phyloP scores from a whole-genome alignment of 2,329 filamentous ascomycete species.

The Xylaria sp. region DNA sequence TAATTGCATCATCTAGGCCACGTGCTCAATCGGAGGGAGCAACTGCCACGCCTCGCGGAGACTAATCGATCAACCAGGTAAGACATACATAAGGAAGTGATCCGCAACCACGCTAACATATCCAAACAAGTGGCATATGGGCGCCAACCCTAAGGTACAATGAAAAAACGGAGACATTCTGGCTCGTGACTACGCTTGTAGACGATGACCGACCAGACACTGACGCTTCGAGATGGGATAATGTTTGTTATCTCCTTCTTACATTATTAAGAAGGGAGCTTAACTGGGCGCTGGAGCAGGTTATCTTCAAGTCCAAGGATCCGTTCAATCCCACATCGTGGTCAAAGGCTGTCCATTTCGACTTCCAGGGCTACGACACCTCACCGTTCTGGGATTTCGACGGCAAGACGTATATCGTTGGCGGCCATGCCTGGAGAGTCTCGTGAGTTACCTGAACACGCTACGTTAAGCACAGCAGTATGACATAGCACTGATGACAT shows the following conservation, averaged over 20 bases:
- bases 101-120: not conserved
- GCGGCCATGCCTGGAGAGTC: constrained; percentile 46
- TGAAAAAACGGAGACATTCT: constrained; percentile 49
- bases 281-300: constrained; percentile 32
- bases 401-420: constrained; percentile 57
- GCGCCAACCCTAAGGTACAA: constrained; percentile 53
- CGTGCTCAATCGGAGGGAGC: constrained; percentile 37
- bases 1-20: constrained; percentile 28
- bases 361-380: constrained; percentile 59
- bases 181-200: constrained; percentile 50
- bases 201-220: constrained; percentile 41
- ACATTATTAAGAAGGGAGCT: rapidly evolving
- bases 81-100: not conserved
- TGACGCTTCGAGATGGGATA: constrained; percentile 44
- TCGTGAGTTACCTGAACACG: constrained; percentile 25
- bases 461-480: not conserved
- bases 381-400: constrained; percentile 62
- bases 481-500: not conserved
- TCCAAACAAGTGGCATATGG: constrained; percentile 48
- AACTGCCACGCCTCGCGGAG: constrained; percentile 37
- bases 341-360: constrained; percentile 55
- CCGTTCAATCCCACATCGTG: constrained; percentile 51
- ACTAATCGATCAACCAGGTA: constrained; percentile 40
- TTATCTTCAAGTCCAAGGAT: constrained; percentile 52
- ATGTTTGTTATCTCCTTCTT: constrained; percentile 30